These are phyloP conservation scores for Geoglossum cookeanum DNA, from an alignment of 2,329 filamentous ascomycete species.

Conservation along the genomic window DNA sequence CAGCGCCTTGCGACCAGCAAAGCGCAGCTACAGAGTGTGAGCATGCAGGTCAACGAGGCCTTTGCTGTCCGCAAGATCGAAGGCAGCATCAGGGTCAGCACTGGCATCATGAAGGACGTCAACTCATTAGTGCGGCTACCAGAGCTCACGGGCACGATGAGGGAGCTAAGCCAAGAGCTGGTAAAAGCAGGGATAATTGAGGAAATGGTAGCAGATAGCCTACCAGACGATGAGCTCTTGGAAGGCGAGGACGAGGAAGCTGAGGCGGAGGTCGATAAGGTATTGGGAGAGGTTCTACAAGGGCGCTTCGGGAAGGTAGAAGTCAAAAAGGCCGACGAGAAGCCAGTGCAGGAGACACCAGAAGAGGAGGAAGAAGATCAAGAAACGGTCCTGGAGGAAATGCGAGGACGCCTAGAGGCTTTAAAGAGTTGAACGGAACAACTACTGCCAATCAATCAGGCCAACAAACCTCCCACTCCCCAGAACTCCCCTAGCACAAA, in stretches of 20 bases:
- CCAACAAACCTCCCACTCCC: not conserved
- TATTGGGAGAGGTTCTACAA: constrained; percentile 77
- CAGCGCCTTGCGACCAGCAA: constrained; percentile 65
- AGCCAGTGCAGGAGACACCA: constrained; percentile 26
- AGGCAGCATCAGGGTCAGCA: constrained; percentile 67
- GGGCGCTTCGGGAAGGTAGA: constrained; percentile 53
- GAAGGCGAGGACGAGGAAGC: constrained; percentile 55
- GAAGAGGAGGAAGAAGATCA: constrained; percentile 62
- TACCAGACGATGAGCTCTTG: constrained; percentile 55
- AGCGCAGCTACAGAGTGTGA: constrained; percentile 78
- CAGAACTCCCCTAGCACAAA: too few species aligned
- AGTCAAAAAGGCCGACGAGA: constrained; percentile 29
- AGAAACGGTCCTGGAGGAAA: constrained; percentile 81
- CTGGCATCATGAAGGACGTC: constrained; percentile 93
- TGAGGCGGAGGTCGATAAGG: constrained; percentile 73
- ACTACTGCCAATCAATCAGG: not conserved
- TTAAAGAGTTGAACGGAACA: constrained; percentile 48
- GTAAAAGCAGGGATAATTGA: constrained; percentile 94
- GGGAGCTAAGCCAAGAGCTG: constrained; percentile 66
- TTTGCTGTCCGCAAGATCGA: constrained; percentile 94
- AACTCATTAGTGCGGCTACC: constrained; percentile 71
- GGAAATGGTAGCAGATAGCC: constrained; percentile 79
- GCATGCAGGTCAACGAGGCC: constrained; percentile 95
- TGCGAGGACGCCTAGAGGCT: constrained; percentile 79
- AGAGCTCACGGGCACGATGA: constrained; percentile 76